Evolutionary conservation across 148 eudicot genomes (phyloP).

Genomic region (Rhododendron williamsianum): DNA sequence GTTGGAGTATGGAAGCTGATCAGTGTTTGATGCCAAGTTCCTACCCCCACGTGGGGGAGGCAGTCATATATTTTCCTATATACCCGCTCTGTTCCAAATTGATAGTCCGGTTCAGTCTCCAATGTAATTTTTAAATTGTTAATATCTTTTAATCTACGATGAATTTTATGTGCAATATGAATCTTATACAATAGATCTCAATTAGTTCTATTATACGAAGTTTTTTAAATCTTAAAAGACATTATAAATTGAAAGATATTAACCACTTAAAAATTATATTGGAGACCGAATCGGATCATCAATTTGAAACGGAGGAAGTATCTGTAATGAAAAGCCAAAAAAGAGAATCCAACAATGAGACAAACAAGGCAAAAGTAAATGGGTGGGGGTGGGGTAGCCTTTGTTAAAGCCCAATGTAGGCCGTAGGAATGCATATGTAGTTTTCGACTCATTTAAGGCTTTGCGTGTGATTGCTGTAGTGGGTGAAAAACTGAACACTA

Average conservation of each 20-base stretch:
- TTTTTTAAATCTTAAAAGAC: too few species aligned
- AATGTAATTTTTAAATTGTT: too few species aligned
- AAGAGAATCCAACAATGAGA: constrained; percentile 11
- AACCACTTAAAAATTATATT: too few species aligned
- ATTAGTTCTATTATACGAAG: too few species aligned
- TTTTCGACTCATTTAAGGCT: constrained; percentile 25
- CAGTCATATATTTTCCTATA: constrained; percentile 1
- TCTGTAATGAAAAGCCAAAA: constrained; percentile 9
- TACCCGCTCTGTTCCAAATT: too few species aligned
- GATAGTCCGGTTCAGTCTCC: too few species aligned
- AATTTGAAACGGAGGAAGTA: too few species aligned
- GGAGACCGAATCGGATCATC: too few species aligned
- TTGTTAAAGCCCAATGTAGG: background rate
- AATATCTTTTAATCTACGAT: too few species aligned
- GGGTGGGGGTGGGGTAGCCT: constrained; percentile 1
- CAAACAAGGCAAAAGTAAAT: constrained; percentile 10
- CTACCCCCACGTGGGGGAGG: constrained; percentile 20
- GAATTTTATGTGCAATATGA: too few species aligned
- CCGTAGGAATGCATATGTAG: background rate
- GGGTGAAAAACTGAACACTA: background rate
- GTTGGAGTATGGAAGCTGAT: background rate
- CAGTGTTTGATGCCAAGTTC: background rate
- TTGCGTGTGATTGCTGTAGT: constrained; percentile 20
- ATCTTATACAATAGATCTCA: too few species aligned
- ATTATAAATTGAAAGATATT: too few species aligned